Conservation (phyloP, 2,329 filamentous ascomycete species). For the Neoarthrinium moseri region DNA sequence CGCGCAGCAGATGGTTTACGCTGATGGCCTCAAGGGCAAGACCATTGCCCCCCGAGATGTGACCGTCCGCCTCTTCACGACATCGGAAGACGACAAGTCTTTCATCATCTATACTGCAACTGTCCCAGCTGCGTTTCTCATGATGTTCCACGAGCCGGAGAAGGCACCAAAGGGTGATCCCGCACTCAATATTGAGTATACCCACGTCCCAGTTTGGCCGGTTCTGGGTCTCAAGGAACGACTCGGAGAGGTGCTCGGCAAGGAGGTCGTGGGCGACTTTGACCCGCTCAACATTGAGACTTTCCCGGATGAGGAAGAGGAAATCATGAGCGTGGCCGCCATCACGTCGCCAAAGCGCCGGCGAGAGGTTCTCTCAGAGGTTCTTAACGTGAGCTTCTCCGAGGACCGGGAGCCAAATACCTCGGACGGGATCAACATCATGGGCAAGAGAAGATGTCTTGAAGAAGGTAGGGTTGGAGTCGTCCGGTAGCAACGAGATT, state of each 20-base stretch:
- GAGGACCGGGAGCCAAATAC: conserved; percentile 23
- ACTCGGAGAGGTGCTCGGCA: conserved; percentile 51
- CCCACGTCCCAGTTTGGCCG: conserved; percentile 52
- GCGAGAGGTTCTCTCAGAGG: conserved; percentile 24
- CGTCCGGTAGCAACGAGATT: conserved; percentile 16
- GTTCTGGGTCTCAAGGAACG: conserved; percentile 54
- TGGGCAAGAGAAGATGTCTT: conserved; percentile 24
- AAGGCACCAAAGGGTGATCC: conserved; percentile 32
- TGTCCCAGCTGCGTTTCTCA: conserved; percentile 47
- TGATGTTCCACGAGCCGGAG: conserved; percentile 48
- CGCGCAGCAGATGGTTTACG: conserved; percentile 56
- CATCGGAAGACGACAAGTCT: conserved; percentile 43
- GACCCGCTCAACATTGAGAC: conserved; percentile 42
- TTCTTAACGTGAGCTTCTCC: conserved; percentile 29
- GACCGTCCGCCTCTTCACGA: conserved; percentile 47
- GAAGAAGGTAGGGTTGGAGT: conserved; percentile 26
- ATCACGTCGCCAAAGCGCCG: conserved; percentile 19
- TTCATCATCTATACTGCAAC: conserved; percentile 54
- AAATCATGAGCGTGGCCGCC: conserved; percentile 12
- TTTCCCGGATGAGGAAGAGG: conserved; percentile 34
- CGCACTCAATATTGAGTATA: conserved; percentile 46
- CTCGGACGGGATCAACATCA: conserved; percentile 13
- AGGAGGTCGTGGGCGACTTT: conserved; percentile 46
- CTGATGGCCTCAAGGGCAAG: conserved; percentile 14
- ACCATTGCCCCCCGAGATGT: conserved; percentile 36